Base-by-base conservation (phyloP, 2,329 filamentous ascomycete species). In the Aspergillus niger region DNA sequence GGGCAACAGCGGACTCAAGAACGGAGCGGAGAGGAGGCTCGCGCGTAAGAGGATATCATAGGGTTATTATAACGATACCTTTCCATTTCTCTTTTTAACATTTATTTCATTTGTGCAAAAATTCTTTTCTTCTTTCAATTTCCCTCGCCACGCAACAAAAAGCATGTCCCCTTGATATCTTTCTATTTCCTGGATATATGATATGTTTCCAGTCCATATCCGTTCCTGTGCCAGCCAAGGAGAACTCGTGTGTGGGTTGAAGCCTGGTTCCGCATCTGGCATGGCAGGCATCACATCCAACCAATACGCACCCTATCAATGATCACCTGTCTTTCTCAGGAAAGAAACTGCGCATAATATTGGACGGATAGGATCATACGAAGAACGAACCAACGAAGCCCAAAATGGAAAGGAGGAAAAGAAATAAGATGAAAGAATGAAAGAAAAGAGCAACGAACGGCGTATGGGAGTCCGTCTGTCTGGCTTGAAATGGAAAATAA, bases 1-100 rank as follows among this genome's bases (percentile, higher is more conserved):
- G 70, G 71, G 41, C 76, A 77, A 59, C 74, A 76, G 62, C 76
- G 75, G 43, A 71, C 64, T 61, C 76, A 78, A 69, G 75, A 77
- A 54, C 72, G 75, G 28, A 65, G 66, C 59, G 60, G 63, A 43
- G 76, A 78, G 68, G 76, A 79, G 66, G 63, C 67, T 59, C 76
- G 76, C 66, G 76, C 75, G 60, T 78, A 68, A 58, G 51, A 61
- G 53, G 52, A 60, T 51, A 58, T 36, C 32, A 36, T 62, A 51
- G 60, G 55, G 59, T 60, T 59, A 60, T 63, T 64, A 59, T 69
- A 60, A 64, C 65, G 63, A 68, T 65, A 67, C 63, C 58, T 65
- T 71, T 62, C 51, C 53, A 52, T 55, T 54, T 60, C 60, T 64
- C 56, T 63, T 44, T 39, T 44, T 39, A 41, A 43, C 36, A 44